These are phyloP conservation scores for Nymphaea thermarum DNA, from an alignment of 164 flowering plant species.

Conservation along the genomic window DNA sequence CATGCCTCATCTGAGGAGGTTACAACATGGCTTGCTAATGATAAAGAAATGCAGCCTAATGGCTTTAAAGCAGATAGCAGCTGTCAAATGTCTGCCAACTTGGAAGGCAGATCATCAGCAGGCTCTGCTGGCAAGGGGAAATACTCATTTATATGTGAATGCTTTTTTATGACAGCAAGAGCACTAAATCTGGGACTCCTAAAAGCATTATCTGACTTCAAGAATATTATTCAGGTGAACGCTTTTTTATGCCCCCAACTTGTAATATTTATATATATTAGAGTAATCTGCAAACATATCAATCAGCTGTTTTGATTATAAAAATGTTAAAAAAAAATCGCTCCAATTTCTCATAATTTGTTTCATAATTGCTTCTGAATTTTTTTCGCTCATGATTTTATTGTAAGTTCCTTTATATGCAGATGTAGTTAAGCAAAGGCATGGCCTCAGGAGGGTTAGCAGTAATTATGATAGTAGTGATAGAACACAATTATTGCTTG, in stretches of 20 bases:
- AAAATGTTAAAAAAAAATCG: too few relatives aligned
- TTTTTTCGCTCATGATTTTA: too few relatives aligned
- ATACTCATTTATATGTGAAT: conserved; percentile 82
- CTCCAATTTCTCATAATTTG: too few relatives aligned
- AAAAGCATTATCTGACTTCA: conserved; percentile 89
- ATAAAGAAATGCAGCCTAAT: conserved; percentile 18
- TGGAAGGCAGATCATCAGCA: conserved; percentile 60
- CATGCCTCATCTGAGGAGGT: conserved; percentile 98
- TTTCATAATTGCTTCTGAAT: too few relatives aligned
- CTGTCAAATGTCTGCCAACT: background rate
- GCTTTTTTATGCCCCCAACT: background rate
- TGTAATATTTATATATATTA: background rate
- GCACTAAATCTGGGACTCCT: conserved; percentile 86
- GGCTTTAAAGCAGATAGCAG: conserved; percentile 1
- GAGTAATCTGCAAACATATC: too few relatives aligned
- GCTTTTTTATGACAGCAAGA: conserved; percentile 98
- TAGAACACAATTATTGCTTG: too few relatives aligned
- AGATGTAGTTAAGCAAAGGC: too few relatives aligned
- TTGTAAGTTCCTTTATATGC: too few relatives aligned
- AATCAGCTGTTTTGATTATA: too few relatives aligned
- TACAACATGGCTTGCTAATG: conserved; percentile 46
- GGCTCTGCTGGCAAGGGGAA: conserved; percentile 47
- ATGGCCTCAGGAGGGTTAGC: too few relatives aligned
- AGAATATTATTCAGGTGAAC: conserved; percentile 83
- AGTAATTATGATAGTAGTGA: too few relatives aligned